phyloP scores from a whole-genome alignment of 768 basidiomycete species.

The Leucocoprinus birnbaumii region DNA sequence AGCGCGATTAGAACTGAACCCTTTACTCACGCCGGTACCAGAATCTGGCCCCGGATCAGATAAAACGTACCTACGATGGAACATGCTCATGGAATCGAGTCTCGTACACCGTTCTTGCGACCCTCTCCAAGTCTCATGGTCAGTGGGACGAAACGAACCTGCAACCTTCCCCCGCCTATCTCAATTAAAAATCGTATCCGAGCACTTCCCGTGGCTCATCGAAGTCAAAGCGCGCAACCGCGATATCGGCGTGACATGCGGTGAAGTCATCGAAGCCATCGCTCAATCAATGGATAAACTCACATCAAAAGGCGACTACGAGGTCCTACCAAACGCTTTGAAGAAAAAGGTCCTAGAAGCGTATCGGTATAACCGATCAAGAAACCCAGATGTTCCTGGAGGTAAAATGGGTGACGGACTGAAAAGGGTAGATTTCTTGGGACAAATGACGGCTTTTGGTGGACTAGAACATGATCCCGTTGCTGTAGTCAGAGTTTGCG shows the following conservation, averaged over 20 bases:
- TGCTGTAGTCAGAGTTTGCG: slow-evolving; percentile 40
- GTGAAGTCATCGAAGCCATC: slow-evolving; percentile 63
- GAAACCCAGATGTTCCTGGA: slow-evolving; percentile 62
- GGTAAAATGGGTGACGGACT: slow-evolving; percentile 62
- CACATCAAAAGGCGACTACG: slow-evolving; percentile 51
- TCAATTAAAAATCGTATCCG: slow-evolving; percentile 56
- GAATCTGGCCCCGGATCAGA: slow-evolving; percentile 37
- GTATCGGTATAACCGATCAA: slow-evolving; percentile 67
- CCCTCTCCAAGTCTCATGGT: slow-evolving; percentile 58
- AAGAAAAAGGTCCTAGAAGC: slow-evolving; percentile 44
- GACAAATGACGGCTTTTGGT: slow-evolving; percentile 56
- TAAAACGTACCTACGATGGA: slow-evolving; percentile 61
- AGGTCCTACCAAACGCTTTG: slow-evolving; percentile 29
- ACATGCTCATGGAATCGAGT: slow-evolving; percentile 65
- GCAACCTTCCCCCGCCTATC: slow-evolving; percentile 67
- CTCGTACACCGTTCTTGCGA: slow-evolving; percentile 65
- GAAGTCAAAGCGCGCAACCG: slow-evolving; percentile 60
- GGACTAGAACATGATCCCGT: slow-evolving; percentile 51
- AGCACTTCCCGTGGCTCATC: slow-evolving; percentile 76
- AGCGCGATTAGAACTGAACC: slow-evolving; percentile 53
- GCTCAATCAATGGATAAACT: slow-evolving; percentile 47
- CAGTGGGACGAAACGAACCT: slow-evolving; percentile 63
- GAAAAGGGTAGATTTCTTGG: slow-evolving; percentile 66
- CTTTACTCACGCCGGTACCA: slow-evolving; percentile 48
- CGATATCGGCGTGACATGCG: slow-evolving; percentile 65